Percentiles rank a stretch among this genome's conserved stretches.
These are phyloP conservation scores for Erigeron canadensis DNA, from an alignment of 129 eudicot species.

Conservation along the genomic window DNA sequence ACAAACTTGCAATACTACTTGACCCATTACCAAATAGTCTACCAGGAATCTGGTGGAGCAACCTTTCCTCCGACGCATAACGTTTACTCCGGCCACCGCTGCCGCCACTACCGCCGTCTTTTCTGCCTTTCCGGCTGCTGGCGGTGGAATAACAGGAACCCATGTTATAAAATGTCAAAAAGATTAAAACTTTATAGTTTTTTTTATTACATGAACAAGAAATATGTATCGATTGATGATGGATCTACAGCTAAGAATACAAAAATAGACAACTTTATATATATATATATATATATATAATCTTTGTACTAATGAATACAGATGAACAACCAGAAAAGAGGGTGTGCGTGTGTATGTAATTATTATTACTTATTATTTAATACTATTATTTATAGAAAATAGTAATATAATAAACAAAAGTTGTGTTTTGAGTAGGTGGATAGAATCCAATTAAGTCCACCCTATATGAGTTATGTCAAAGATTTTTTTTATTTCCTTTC, in stretches of 20 bases:
- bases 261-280: constrained; percentile 33
- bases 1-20: constrained; percentile 47
- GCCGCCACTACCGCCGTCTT: constrained; percentile 30
- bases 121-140: constrained; percentile 20
- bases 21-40: constrained; percentile 67
- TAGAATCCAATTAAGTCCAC: constrained; percentile 31
- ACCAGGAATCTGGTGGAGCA: constrained; percentile 57
- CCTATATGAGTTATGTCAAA: constrained; percentile 15
- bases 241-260: constrained; percentile 17
- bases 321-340: constrained; percentile 22
- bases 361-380: neutral
- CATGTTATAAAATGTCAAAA: constrained; percentile 30
- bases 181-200: neutral
- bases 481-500: neutral
- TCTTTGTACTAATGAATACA: constrained; percentile 4
- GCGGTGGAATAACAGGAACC: constrained; percentile 55
- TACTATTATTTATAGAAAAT: neutral
- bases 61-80: constrained; percentile 48
- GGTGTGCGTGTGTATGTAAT: constrained; percentile 33
- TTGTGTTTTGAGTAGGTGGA: constrained; percentile 33
- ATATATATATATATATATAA: no score
- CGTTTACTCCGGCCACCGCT: constrained; percentile 39
- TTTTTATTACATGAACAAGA: constrained; percentile 1
- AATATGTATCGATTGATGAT: constrained; percentile 9
- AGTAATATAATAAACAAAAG: constrained; percentile 3